These are phyloP conservation scores for Aspergillus sclerotiicarbonarius DNA, from an alignment of 495 filamentous ascomycete species.

Conservation along the genomic window DNA sequence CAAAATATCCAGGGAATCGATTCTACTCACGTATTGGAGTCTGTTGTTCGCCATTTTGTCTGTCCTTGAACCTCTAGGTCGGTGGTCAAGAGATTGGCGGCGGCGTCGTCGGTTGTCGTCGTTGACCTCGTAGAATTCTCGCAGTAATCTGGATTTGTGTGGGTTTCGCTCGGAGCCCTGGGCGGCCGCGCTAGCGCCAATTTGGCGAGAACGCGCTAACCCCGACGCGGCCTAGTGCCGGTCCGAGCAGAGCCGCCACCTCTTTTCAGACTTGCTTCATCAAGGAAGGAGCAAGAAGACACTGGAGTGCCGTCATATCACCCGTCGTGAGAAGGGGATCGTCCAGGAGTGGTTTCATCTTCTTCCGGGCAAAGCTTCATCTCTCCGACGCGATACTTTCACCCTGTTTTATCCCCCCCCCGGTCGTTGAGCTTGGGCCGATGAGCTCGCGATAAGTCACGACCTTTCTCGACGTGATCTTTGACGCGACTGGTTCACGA, in stretches of 20 bases:
- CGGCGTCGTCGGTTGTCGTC: constrained; percentile 59
- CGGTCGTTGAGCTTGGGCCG: constrained; percentile 9
- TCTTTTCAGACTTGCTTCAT: constrained; percentile 28
- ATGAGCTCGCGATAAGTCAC: constrained; percentile 24
- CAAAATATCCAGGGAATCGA: constrained; percentile 1
- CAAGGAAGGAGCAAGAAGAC: constrained; percentile 31
- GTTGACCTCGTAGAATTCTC: constrained; percentile 50
- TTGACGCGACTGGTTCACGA: constrained; percentile 39
- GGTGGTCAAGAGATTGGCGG: constrained; percentile 45
- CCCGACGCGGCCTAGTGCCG: constrained; percentile 29
- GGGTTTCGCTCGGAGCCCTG: constrained; percentile 43
- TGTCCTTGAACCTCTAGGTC: constrained; percentile 44
- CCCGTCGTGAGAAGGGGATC: constrained; percentile 53
- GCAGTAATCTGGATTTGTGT: constrained; percentile 46
- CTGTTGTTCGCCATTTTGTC: constrained; percentile 67
- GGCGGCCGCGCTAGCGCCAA: constrained; percentile 43
- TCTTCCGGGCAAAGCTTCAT: constrained; percentile 41
- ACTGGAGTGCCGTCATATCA: constrained; percentile 27
- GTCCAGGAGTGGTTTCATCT: constrained; percentile 52
- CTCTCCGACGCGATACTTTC: constrained; percentile 9
- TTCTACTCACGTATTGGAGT: constrained; percentile 67
- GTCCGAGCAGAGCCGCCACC: constrained; percentile 39
- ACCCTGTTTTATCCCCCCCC: constrained; percentile 2
- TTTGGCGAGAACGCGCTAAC: constrained; percentile 48
- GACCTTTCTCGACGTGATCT: constrained; percentile 33